Conservation (phyloP, 116 monocot species). For the Dioscorea cayenensis region DNA sequence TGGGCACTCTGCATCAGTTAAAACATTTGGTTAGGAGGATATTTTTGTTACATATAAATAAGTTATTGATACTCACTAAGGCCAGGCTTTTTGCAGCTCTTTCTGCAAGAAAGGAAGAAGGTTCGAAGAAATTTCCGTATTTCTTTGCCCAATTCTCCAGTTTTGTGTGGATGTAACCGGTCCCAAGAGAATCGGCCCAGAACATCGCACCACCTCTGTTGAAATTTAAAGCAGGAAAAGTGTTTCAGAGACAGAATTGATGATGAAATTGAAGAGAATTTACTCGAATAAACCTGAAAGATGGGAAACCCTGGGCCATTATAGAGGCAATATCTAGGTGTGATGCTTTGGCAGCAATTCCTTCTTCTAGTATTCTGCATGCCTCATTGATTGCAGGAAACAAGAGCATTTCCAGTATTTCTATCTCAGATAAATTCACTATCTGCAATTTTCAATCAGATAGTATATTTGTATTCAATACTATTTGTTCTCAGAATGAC, state of each 20-base stretch:
- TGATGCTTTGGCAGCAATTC: conserved; percentile 55
- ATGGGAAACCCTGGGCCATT: conserved; percentile 78
- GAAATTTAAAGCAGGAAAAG: not conserved
- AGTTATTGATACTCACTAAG: not conserved
- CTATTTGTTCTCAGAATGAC: not conserved
- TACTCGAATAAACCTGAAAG: conserved; percentile 38
- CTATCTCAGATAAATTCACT: conserved; percentile 15
- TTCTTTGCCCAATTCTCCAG: conserved; percentile 37
- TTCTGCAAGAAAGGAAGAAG: conserved; percentile 64
- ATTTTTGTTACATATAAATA: too few relatives aligned
- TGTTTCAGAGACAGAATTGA: not conserved
- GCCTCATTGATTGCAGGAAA: conserved; percentile 81
- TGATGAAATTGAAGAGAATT: not conserved
- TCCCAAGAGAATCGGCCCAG: conserved; percentile 75
- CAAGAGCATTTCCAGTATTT: conserved; percentile 84
- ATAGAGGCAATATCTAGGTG: conserved; percentile 70
- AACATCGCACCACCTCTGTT: conserved; percentile 72
- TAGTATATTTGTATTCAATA: not conserved
- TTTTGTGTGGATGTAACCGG: conserved; percentile 50
- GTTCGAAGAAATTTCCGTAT: conserved; percentile 63
- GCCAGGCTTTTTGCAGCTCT: conserved; percentile 24
- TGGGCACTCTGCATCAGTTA: too few relatives aligned
- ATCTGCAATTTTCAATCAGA: not conserved
- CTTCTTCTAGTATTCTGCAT: conserved; percentile 73
- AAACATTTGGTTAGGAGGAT: too few relatives aligned